A percentile compares a stretch with the other conserved stretches of the same genome.
Evolutionary conservation across 192 early-diverging fungal species (phyloP).

Genomic region (Phycomyces blakesleeanus): DNA sequence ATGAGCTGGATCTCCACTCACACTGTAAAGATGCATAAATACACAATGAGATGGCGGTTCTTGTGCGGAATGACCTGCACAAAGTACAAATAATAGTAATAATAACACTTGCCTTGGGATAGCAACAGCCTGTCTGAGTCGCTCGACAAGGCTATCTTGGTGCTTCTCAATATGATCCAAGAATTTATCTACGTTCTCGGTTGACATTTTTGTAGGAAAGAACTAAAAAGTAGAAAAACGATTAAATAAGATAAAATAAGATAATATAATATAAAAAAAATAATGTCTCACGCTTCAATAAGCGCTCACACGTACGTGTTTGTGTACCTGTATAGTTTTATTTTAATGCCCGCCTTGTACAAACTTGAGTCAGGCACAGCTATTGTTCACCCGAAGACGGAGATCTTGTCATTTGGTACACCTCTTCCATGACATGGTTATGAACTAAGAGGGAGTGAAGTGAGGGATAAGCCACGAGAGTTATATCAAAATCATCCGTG

Average conservation of each 20-base stretch:
- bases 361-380: too few relatives aligned
- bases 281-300: too few relatives aligned
- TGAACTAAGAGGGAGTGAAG: too few relatives aligned
- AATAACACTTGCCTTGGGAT: conserved; percentile 65
- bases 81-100: background rate
- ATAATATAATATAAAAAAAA: too few relatives aligned
- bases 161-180: conserved; percentile 76
- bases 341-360: too few relatives aligned
- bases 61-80: background rate
- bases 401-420: too few relatives aligned
- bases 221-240: conserved; percentile 8
- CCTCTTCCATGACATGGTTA: too few relatives aligned
- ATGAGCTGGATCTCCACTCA: conserved; percentile 67
- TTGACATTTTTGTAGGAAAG: background rate
- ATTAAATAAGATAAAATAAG: conserved; percentile 18
- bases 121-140: conserved; percentile 83
- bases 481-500: too few relatives aligned
- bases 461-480: too few relatives aligned
- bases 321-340: too few relatives aligned
- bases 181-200: conserved; percentile 50
- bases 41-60: background rate
- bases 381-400: too few relatives aligned
- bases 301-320: too few relatives aligned
- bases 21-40: conserved; percentile 39
- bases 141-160: conserved; percentile 77